Base-by-base conservation (phyloP, 495 filamentous ascomycete species). In the Massariosphaeria phaeospora region DNA sequence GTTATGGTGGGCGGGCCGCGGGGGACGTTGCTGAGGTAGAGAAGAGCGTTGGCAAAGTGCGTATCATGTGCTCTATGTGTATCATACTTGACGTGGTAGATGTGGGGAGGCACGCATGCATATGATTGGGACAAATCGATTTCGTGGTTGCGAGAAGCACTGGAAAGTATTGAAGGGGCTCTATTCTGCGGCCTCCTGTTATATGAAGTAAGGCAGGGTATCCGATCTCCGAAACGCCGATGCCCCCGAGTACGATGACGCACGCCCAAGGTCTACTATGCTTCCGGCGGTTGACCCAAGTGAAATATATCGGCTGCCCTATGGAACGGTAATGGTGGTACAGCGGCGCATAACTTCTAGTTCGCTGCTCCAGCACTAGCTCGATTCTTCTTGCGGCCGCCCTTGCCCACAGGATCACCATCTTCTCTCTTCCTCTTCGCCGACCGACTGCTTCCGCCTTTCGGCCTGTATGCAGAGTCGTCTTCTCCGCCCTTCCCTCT, bases 341-440 rank as follows among this genome's bases (percentile, higher is more conserved):
- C n/a, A n/a, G n/a, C n/a, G n/a, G n/a, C n/a, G n/a, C n/a, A n/a
- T n/a, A n/a, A n/a, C n/a, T n/a, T n/a, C n/a, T n/a, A n/a, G n/a
- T n/a, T n/a, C n/a, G 51, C 38, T 8, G 24, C 42, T n/a, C 49
- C 54, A 2, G 34, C 52, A 39, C 61, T 63, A 15, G 40, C 52
- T 31, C 55, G 52, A 15, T 47, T 52, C 57, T 64, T 66, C 55
- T 62, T 48, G 61, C 67, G 33, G 17, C 54, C 40, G 41, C 63
- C 58, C 67, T 56, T 76, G 25, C 42, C 42, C 7, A 38, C 36
- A 63, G 42, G 72, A 64, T 66, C 69, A 5, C 60, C 67, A 26
- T 78, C 75, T n/a, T 78, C 76, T 57, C 78, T 77, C 75, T 87
- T 89, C 73, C 84, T 83, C 67, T 82, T 82, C 20, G 72, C 74